These are phyloP conservation scores for Russula olivacea DNA, from an alignment of 768 basidiomycete genomes.

Conservation along the genomic window DNA sequence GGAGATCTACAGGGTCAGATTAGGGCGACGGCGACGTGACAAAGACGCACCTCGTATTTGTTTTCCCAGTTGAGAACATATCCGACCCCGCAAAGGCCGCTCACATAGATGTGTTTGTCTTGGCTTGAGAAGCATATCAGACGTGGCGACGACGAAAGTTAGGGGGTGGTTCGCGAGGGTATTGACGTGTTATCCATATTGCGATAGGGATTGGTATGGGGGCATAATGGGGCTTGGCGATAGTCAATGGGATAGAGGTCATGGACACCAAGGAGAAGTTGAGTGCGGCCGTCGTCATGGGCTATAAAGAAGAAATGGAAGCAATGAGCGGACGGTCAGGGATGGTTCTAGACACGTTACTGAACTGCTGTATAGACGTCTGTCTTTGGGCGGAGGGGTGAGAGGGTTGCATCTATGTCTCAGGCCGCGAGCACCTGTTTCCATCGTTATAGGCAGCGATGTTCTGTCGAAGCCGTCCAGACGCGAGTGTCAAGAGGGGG, in stretches of 20 bases:
- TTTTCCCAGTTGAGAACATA: slow-evolving; percentile 74
- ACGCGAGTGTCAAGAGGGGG: not conserved
- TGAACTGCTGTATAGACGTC: slow-evolving; percentile 75
- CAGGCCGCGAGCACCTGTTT: slow-evolving; percentile 54
- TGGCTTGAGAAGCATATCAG: slow-evolving; percentile 81
- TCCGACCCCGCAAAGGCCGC: slow-evolving; percentile 61
- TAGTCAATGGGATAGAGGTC: slow-evolving; percentile 87
- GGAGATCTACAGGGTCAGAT: slow-evolving; percentile 16
- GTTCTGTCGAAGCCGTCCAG: slow-evolving; percentile 55
- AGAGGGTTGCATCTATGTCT: slow-evolving; percentile 58
- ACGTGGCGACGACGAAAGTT: slow-evolving; percentile 86
- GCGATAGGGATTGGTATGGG: slow-evolving; percentile 97
- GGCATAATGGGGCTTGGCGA: slow-evolving; percentile 60
- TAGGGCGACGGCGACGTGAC: slow-evolving; percentile 23
- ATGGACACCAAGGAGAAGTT: slow-evolving; percentile 84
- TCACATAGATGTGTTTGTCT: slow-evolving; percentile 72
- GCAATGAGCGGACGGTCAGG: slow-evolving; percentile 22
- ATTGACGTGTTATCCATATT: slow-evolving; percentile 81
- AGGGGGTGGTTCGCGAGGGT: slow-evolving; percentile 80
- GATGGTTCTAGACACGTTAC: slow-evolving; percentile 24
- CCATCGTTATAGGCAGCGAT: slow-evolving; percentile 48
- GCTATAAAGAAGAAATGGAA: slow-evolving; percentile 53
- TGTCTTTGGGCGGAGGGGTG: slow-evolving; percentile 66
- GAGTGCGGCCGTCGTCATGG: slow-evolving; percentile 91
- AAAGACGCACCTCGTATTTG: slow-evolving; percentile 71